Base-by-base conservation (phyloP, 1,284 basidiomycete species). In the Boletus mariae region DNA sequence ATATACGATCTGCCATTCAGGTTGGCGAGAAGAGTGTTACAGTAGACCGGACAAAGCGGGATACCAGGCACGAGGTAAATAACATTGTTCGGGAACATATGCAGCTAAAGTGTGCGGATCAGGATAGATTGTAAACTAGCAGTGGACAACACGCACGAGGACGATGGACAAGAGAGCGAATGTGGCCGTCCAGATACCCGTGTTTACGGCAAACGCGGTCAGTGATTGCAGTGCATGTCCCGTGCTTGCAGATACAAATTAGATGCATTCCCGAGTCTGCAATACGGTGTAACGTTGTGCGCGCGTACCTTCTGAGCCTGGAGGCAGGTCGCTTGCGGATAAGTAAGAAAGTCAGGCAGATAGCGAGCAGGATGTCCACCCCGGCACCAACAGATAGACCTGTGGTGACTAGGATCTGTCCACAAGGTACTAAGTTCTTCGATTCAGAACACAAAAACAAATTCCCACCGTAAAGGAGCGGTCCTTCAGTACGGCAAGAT, bases 21-120 rank as follows among this genome's bases (percentile, higher is more conserved):
- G 44, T 61, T 60, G 46, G 55, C 58, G 6, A 61, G 53, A 20
- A 61, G 20, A 4, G 49, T 59, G 34, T 56, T 61, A 15, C 48
- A 56, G 32, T 60, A 60, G 20, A 59, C 11, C 7, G 59, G 23
- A 9, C 57, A 57, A 13, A 59, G 38, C 4, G 57, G 53, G 20
- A 50, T 15, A 1, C 10, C n/a, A 12, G 46, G 43, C 6, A 49
- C 25, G 1, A 23, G 1, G n/a, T 59, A 52, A n/a, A 47, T 7
- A 13, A 45, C 11, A 13, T 38, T 48, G 1, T 8, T 8, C 3
- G 58, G 52, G 13, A 32, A 49, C 20, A 20, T 5, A 3, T 35
- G 25, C 38, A 49, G 0, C 51, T 60, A 32, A 7, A 2, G 25
- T 1, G 7, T 25, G 26, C 8, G 10, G 15, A 26, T 62, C 26